A percentile compares a stretch with the other conserved stretches of the same genome.
phyloP scores from a whole-genome alignment of 805 yeast genomes.

The Ogataea angusta region DNA sequence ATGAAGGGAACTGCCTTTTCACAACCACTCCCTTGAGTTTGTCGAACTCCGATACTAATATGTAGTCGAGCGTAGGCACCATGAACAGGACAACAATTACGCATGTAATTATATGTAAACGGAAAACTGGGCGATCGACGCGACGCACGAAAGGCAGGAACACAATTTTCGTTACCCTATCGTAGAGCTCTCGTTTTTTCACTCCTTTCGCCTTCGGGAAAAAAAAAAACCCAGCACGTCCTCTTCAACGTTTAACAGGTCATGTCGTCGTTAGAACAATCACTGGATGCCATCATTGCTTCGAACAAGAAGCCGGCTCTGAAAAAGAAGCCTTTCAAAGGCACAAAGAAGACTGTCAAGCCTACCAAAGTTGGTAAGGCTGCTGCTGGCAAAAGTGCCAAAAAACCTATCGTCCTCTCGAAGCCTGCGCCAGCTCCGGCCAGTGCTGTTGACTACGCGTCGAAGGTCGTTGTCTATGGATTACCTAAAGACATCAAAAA shows the following conservation, averaged over 20 bases:
- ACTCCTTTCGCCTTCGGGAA: constrained; percentile 13
- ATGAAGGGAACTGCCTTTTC: constrained; percentile 55
- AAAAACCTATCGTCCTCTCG: constrained; percentile 15
- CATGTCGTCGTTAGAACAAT: constrained; percentile 87
- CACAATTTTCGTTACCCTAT: constrained; percentile 7
- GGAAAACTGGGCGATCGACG: constrained; percentile 7
- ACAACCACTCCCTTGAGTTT: constrained; percentile 69
- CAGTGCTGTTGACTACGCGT: constrained; percentile 46
- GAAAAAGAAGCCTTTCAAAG: constrained; percentile 31
- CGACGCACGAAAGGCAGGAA: constrained; percentile 1
- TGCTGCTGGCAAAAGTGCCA: constrained; percentile 10
- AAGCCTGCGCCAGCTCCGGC: constrained; percentile 20
- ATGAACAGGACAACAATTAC: not conserved
- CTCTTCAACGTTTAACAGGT: constrained; percentile 8
- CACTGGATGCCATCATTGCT: constrained; percentile 91
- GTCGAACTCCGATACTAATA: constrained; percentile 74
- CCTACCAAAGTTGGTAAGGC: constrained; percentile 34
- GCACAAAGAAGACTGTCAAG: constrained; percentile 27
- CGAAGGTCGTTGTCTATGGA: constrained; percentile 68
- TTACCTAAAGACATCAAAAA: constrained; percentile 79
- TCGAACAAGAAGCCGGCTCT: constrained; percentile 37
- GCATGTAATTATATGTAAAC: constrained; percentile 4
- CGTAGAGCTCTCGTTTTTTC: not conserved
- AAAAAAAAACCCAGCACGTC: constrained; percentile 3
- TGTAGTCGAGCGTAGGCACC: constrained; percentile 22